Base-by-base conservation (phyloP, 176 grass and related monocot species). In the Hordeum marinum region DNA sequence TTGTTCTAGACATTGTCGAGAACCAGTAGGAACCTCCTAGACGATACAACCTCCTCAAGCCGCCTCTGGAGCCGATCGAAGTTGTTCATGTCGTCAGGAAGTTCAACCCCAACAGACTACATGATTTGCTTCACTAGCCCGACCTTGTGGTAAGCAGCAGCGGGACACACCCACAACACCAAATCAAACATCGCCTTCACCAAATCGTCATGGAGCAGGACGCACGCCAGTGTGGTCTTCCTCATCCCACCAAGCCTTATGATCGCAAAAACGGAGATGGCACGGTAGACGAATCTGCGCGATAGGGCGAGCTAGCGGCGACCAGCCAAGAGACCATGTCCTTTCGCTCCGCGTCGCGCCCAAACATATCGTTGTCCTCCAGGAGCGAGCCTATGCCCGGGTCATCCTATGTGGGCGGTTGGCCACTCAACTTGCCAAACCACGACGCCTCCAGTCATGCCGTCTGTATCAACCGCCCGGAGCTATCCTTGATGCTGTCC, bases 1-100 rank as follows among this genome's bases (percentile, higher is more conserved):
- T 6, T 83, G 20, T 87, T 63, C 89, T 85, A 90, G 64, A 87
- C 76, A 36, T 90, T 32, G 37, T 87, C 89, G 11, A 90, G 52
- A 29, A 87, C 69, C 17, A 90, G 75, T 17, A 90, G n/a, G 23
- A 80, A 90, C 11, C 8, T 76, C 21, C 4, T 57, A 0, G 21
- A 79, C 1, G 63, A 89, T 27, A 89, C 77, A 0, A 18, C 3
- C 10, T 76, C 2, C 76, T 0, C 0, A 0, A 89, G 46, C 2
- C 0, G 32, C 57, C 0, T 21, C 76, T 75, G 76, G 1, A 89
- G 6, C 18, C 12, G 15, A 14, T 81, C 37, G 27, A 89, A 89
- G 70, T 11, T 89, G 3, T 0, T 76, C 10, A 11, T 76, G 37
- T 7, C 1, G 37, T 48, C 21, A 0, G 50, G 21, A 9, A 81